A percentile compares a stretch with the other conserved stretches of the same genome.
phyloP scores from a whole-genome alignment of 2,329 filamentous ascomycete species.

The Pseudocercospora cruenta region DNA sequence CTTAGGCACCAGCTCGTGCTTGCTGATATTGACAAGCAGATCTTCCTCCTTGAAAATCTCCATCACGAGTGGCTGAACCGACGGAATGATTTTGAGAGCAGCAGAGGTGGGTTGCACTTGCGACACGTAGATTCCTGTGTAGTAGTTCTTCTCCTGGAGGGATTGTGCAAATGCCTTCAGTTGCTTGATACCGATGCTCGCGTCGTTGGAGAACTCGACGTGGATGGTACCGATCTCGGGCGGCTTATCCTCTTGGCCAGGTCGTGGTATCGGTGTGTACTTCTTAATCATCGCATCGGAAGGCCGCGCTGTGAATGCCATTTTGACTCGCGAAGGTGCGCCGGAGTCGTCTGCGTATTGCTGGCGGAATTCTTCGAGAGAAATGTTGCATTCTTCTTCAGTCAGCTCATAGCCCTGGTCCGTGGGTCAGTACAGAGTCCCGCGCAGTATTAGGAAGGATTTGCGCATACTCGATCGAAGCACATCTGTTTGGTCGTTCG shows the following conservation, averaged over 20 bases:
- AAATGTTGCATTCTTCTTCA: slow-evolving; percentile 85
- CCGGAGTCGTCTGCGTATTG: slow-evolving; percentile 75
- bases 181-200: slow-evolving; percentile 84
- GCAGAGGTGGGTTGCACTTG: slow-evolving; percentile 80
- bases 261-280: slow-evolving; percentile 72
- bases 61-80: slow-evolving; percentile 76
- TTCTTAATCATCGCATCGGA: slow-evolving; percentile 82
- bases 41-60: slow-evolving; percentile 97
- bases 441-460: background rate
- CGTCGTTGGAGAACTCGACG: slow-evolving; percentile 85
- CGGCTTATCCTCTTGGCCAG: slow-evolving; percentile 59
- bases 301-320: slow-evolving; percentile 87
- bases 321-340: slow-evolving; percentile 75
- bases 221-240: slow-evolving; percentile 82
- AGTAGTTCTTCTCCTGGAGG: slow-evolving; percentile 77
- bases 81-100: slow-evolving; percentile 82
- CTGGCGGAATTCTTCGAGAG: slow-evolving; percentile 76
- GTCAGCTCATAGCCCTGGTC: slow-evolving; percentile 86
- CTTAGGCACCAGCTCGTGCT: slow-evolving; percentile 93
- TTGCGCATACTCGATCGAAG: slow-evolving; percentile 70
- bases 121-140: slow-evolving; percentile 89
- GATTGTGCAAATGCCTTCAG: slow-evolving; percentile 87
- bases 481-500: slow-evolving; percentile 95
- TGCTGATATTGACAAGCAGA: slow-evolving; percentile 95
- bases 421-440: slow-evolving; percentile 18